Base-by-base conservation (phyloP, 352 stramenopile species). In the Thalassiosira allenii region DNA sequence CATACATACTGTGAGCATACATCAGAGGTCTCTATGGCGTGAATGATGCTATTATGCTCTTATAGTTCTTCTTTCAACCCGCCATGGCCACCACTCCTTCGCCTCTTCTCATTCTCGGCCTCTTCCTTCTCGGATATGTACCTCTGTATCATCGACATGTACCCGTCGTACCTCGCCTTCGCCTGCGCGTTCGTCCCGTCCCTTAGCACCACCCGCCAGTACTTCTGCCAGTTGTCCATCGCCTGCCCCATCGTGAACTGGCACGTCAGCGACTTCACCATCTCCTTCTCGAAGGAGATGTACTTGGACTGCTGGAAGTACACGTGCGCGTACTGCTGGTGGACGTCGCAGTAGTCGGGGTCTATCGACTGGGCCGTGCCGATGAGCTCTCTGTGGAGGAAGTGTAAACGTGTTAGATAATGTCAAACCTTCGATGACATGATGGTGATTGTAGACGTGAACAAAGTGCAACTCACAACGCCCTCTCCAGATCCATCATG, bases 261-360 rank as follows among this genome's bases (percentile, higher is more conserved):
- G 71, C 89, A 94, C 25, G 89, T 30, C 0, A 94, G 44, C 3
- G 81, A 75, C 57, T 91, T 56, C 0, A 80, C 72, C 23, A 91
- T 64, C 62, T 83, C 78, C 76, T 90, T 34, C 77, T 94, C 89
- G 61, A 91, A 90, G 30, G 78, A 47, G 14, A 84, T 44, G 52
- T 86, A 87, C 43, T 81, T 76, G 0, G 61, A 25, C 62, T 92
- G 68, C 72, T 92, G 84, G 53, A 94, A 81, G 49, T 84, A 80
- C 0, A 92, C 72, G 57, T 92, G 79, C 9, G 79, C 85, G 52
- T 81, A 92, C 79, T 94, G 89, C 43, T 90, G 66, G 74, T 94
- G 79, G 9, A 94, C 74, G 34, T 94, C 89, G 58, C 89, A 94
- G 63, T 88, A 89, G 3, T 47, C 76, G 9, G 87, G 89, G 82